Conservation (phyloP, 116 monocot species). For the Iris pallida region DNA sequence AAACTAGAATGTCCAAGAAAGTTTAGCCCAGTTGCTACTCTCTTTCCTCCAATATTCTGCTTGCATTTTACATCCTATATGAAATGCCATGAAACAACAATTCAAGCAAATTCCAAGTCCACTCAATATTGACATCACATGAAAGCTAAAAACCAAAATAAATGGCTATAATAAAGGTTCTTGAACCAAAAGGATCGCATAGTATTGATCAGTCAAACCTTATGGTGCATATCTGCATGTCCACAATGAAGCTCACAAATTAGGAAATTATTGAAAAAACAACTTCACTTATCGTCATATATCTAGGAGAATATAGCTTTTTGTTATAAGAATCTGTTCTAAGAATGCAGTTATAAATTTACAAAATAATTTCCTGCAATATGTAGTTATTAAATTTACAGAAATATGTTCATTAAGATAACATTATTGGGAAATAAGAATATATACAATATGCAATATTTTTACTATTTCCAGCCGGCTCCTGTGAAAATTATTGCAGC, state of each 20-base stretch:
- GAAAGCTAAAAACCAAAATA: slow-evolving; percentile 7
- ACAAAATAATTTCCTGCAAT: too few species aligned
- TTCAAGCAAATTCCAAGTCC: slow-evolving; percentile 5
- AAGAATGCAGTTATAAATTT: too few species aligned
- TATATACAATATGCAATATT: background rate
- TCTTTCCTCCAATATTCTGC: slow-evolving; percentile 22
- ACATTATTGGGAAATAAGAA: background rate
- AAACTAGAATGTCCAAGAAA: slow-evolving; percentile 18
- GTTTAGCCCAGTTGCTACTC: slow-evolving; percentile 7
- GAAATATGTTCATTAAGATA: background rate
- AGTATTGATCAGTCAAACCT: slow-evolving; percentile 31
- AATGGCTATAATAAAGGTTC: background rate
- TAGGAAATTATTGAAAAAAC: too few species aligned
- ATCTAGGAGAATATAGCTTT: too few species aligned
- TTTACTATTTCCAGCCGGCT: slow-evolving; percentile 56
- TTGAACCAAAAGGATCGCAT: background rate
- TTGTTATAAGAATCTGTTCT: too few species aligned
- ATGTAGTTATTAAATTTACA: slow-evolving; percentile 16
- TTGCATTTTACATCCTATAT: slow-evolving; percentile 31
- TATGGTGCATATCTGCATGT: too few species aligned
- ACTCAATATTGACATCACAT: background rate
- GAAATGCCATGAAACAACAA: background rate
- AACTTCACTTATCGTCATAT: too few species aligned
- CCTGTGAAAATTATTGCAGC: slow-evolving; percentile 45
- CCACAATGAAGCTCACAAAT: too few species aligned